Base-by-base conservation (phyloP, 2,329 filamentous ascomycete genomes). In the Gnomoniopsis sp. region DNA sequence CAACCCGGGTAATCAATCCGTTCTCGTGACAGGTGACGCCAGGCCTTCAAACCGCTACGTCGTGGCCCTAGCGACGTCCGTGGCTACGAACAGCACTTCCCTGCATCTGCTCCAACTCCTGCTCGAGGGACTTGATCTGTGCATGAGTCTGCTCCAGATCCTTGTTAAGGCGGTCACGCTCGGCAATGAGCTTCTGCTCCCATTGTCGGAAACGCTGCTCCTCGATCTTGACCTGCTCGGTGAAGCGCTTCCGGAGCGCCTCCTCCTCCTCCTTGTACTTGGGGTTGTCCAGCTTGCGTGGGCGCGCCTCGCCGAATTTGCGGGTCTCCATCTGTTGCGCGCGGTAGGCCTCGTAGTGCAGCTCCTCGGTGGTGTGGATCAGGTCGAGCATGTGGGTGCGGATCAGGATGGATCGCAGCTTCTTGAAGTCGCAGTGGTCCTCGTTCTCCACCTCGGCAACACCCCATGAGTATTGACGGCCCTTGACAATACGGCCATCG, bases 181-280 rank as follows among this genome's bases (percentile, higher is more conserved):
- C 95, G 64, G 91, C 88, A 71, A 99, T 99, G 75, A 99, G 90
- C 86, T 98, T 98, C 87, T 99, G 95, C 82, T 99, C 95, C 95
- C 95, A 99, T 79, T 96, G 90, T 77, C 96, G 88, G 88, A 99
- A 99, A 66, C 95, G 88, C 81, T 96, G 92, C 81, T 99, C 95
- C 83, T 99, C 96, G 71, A 99, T 90, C 90, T 99, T 99, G 82
- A 99, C 95, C 78, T 99, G 95, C 82, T 99, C 95, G 68, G 95
- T 99, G 80, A 99, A 99, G 69, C 96, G 88, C 88, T 99, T 99
- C 79, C 95, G 88, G 66, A 99, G 87, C 63, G 91, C 90, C 84
- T 99, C 95, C 75, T 99, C 95, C 79, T 99, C 95, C 77, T 99
- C 95, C 87, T 99, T 99, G 86, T 98, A 99, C 84, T 99, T 99